These are phyloP conservation scores for Pulveroboletus sp. DNA, from an alignment of 768 basidiomycete species.

Conservation along the genomic window DNA sequence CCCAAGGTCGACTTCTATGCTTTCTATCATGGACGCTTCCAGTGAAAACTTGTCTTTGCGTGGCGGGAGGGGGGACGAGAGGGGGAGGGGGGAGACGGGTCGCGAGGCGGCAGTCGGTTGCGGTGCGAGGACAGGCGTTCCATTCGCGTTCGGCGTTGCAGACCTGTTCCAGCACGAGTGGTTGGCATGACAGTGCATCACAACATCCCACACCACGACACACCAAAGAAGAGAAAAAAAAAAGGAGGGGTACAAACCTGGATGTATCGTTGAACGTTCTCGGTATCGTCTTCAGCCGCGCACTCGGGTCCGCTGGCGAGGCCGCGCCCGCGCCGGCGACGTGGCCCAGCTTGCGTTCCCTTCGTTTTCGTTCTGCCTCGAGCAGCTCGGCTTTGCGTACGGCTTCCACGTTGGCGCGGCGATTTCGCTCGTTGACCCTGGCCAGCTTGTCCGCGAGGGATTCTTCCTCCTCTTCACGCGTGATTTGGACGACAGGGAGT, in stretches of 20 bases:
- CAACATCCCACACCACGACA: conserved; percentile 14
- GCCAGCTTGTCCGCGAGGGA: conserved; percentile 53
- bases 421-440: conserved; percentile 87
- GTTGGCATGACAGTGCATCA: conserved; percentile 13
- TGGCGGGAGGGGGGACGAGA: conserved; percentile 19
- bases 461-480: conserved; percentile 29
- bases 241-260: conserved; percentile 46
- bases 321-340: conserved; percentile 34
- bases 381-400: conserved; percentile 73
- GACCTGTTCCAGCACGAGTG: conserved; percentile 23
- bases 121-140: conserved; percentile 39
- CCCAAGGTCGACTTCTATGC: conserved; percentile 73
- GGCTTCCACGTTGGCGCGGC: conserved; percentile 78
- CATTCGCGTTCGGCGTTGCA: conserved; percentile 49
- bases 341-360: conserved; percentile 58
- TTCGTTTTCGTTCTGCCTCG: conserved; percentile 66
- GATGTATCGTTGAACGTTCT: conserved; percentile 55
- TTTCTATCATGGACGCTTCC: conserved; percentile 58
- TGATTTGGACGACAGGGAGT: conserved; percentile 31
- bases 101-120: conserved; percentile 26
- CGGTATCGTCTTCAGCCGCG: conserved; percentile 63
- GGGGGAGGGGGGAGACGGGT: conserved; percentile 36
- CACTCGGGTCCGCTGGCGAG: conserved; percentile 59
- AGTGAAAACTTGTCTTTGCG: conserved; percentile 40
- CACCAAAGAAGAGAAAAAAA: no score